Percentiles rank a stretch among this genome's conserved stretches.
phyloP scores from a whole-genome alignment of 2,329 filamentous ascomycete genomes.

The Coleophoma crateriformis region DNA sequence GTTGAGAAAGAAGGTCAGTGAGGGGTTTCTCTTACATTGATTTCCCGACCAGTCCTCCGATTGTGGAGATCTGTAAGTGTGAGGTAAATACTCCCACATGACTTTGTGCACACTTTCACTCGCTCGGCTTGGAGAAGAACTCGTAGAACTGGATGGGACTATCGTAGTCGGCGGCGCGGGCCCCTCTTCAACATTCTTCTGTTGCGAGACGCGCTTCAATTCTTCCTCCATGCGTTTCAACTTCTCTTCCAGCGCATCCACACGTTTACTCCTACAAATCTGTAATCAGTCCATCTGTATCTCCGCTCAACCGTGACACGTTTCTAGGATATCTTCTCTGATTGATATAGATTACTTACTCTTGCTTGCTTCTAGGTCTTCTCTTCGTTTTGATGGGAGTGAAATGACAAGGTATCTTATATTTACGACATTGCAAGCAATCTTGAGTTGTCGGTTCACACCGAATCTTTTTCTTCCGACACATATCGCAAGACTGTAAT shows the following conservation, averaged over 20 bases:
- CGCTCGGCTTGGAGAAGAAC: neutral
- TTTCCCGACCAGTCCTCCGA: neutral
- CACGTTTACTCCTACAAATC: constrained; percentile 3
- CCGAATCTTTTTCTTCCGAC: no score
- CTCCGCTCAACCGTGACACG: neutral
- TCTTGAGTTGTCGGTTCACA: no score
- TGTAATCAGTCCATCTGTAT: neutral
- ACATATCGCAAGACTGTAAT: no score
- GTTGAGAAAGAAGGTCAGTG: neutral
- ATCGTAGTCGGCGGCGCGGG: neutral
- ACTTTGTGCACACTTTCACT: neutral
- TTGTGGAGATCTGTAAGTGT: neutral
- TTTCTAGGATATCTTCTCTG: neutral
- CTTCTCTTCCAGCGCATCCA: constrained; percentile 1
- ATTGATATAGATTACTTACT: constrained; percentile 2
- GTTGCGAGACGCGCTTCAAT: neutral
- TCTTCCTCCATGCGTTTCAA: neutral
- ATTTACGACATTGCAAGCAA: constrained; percentile 1
- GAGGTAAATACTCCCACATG: neutral
- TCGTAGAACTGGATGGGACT: neutral
- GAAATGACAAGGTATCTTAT: constrained; percentile 4
- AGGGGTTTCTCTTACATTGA: neutral
- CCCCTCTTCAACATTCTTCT: neutral
- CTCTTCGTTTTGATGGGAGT: constrained; percentile 4
- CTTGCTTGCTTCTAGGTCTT: constrained; percentile 1